A percentile compares a stretch with the other conserved stretches of the same genome.
Evolutionary conservation across 352 stramenopile species (phyloP).

Genomic region (Phytopythium chamaehyphon): DNA sequence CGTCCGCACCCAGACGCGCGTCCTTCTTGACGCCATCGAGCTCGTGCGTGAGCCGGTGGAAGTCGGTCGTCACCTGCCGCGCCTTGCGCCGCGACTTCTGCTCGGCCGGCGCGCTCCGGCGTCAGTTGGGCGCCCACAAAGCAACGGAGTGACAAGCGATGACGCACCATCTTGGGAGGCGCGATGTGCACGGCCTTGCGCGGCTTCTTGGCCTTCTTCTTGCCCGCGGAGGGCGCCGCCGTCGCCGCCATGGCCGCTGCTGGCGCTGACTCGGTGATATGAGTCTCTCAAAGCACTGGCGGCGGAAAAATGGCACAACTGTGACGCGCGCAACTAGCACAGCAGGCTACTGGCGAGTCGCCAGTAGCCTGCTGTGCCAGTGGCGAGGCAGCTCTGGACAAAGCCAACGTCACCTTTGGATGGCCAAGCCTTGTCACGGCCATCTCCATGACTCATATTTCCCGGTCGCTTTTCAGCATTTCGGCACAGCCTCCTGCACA

Average conservation of each 20-base stretch:
- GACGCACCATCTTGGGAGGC: conserved; percentile 12
- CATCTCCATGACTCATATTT: too few relatives aligned
- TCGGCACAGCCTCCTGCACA: neutral
- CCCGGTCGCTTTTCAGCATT: neutral
- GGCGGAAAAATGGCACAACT: too few relatives aligned
- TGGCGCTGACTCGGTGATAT: too few relatives aligned
- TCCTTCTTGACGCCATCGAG: conserved; percentile 50
- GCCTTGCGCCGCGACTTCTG: conserved; percentile 69
- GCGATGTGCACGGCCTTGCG: conserved; percentile 32
- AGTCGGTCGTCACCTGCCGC: conserved; percentile 70
- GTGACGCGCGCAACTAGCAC: too few relatives aligned
- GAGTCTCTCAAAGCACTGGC: neutral
- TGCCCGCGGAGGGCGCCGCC: neutral
- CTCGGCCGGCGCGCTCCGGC: too few relatives aligned
- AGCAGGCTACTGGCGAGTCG: too few relatives aligned
- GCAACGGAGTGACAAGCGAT: too few relatives aligned
- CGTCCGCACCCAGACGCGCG: conserved; percentile 7
- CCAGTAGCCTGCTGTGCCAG: too few relatives aligned
- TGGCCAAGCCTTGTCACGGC: too few relatives aligned
- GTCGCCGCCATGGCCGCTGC: neutral
- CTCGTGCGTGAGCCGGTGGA: conserved; percentile 73
- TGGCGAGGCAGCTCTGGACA: too few relatives aligned
- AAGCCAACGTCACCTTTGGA: too few relatives aligned
- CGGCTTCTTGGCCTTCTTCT: conserved; percentile 28
- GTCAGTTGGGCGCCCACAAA: too few relatives aligned